Evolutionary conservation across 2,329 filamentous ascomycete species (phyloP).

Genomic region (Exophiala mesophila): DNA sequence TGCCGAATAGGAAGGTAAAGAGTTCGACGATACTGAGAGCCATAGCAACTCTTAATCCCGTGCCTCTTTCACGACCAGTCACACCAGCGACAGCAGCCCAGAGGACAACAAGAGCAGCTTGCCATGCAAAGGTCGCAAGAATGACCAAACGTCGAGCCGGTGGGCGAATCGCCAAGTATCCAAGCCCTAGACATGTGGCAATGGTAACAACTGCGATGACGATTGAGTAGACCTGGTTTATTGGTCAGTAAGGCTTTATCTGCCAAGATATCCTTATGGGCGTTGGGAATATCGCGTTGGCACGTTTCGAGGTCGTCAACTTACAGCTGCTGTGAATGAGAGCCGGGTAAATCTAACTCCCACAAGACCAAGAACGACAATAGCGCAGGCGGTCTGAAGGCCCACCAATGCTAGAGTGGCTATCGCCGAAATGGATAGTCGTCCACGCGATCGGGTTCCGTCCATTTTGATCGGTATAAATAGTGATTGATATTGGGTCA

Average conservation of each 20-base stretch:
- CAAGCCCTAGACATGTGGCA: background rate
- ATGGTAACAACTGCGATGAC: background rate
- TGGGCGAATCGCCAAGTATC: background rate
- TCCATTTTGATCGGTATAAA: background rate
- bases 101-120: background rate
- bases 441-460: background rate
- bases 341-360: background rate
- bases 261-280: background rate
- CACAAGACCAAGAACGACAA: background rate
- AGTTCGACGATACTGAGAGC: background rate
- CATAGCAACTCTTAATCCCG: background rate
- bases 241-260: background rate
- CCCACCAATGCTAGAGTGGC: background rate
- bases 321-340: slow-evolving; percentile 1
- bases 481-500: too few relatives aligned
- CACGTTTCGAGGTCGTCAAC: background rate
- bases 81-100: background rate
- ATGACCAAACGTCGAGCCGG: background rate
- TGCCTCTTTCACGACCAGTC: background rate
- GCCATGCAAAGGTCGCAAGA: background rate
- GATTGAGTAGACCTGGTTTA: slow-evolving; percentile 1
- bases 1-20: background rate
- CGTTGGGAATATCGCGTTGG: background rate
- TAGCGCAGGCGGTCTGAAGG: background rate
- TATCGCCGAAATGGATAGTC: background rate